Conservation (phyloP, 2,329 filamentous ascomycete genomes). For the Microcyclosporella mali region DNA sequence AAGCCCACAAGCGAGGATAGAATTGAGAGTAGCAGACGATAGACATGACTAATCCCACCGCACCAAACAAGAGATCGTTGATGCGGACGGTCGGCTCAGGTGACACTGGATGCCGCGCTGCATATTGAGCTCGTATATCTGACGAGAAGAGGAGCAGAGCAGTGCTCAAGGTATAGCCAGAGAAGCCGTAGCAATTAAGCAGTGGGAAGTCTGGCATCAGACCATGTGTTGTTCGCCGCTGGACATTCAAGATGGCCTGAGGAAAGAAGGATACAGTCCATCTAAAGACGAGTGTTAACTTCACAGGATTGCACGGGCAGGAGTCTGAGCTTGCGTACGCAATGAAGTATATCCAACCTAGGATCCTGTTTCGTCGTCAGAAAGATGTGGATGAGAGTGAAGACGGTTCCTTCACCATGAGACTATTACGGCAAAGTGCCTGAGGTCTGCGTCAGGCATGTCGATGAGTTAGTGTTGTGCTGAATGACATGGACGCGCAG, state of each 20-base stretch:
- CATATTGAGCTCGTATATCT: constrained; percentile 74
- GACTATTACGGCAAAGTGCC: constrained; percentile 5
- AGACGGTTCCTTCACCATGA: constrained; percentile 14
- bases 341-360: constrained; percentile 27
- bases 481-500: no score
- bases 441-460: neutral
- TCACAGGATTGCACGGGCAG: no score
- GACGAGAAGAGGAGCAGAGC: constrained; percentile 71
- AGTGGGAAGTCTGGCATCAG: constrained; percentile 83
- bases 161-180: constrained; percentile 67
- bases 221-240: constrained; percentile 69
- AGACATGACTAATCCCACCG: constrained; percentile 70
- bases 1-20: constrained; percentile 66
- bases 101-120: constrained; percentile 64
- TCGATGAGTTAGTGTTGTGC: neutral
- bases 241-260: constrained; percentile 74
- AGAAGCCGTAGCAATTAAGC: constrained; percentile 66
- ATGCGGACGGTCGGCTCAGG: constrained; percentile 76
- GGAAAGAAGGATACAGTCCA: constrained; percentile 91
- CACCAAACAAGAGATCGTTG: constrained; percentile 85
- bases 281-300: no score
- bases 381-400: neutral
- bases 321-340: neutral
- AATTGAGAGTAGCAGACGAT: constrained; percentile 72
- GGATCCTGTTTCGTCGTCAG: constrained; percentile 16